Conservation (phyloP, 2,329 filamentous ascomycete genomes). For the Diaporthe sp. region DNA sequence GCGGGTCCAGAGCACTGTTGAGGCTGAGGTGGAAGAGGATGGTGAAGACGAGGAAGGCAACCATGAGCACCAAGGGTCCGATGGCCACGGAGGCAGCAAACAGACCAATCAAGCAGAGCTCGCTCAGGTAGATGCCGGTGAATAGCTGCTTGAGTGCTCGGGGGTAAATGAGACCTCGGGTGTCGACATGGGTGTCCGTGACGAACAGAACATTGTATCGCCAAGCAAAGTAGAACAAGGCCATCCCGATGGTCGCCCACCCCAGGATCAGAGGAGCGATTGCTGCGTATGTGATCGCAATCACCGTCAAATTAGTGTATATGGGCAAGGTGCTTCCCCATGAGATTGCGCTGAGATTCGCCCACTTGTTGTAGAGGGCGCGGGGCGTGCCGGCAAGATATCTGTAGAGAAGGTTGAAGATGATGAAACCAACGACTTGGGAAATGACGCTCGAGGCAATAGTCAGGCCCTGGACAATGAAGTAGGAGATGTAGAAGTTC, state of each 20-base stretch:
- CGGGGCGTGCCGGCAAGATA: constrained; percentile 82
- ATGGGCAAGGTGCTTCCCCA: constrained; percentile 88
- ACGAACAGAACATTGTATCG: constrained; percentile 93
- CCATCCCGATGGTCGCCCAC: constrained; percentile 83
- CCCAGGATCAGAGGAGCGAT: constrained; percentile 88
- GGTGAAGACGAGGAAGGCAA: constrained; percentile 80
- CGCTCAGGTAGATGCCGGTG: constrained; percentile 83
- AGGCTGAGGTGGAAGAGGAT: constrained; percentile 80
- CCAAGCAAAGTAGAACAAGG: constrained; percentile 87
- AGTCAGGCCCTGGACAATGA: constrained; percentile 89
- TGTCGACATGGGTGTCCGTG: constrained; percentile 83
- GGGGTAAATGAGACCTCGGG: constrained; percentile 87
- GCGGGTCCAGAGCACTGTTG: constrained; percentile 77
- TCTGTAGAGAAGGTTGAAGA: constrained; percentile 80
- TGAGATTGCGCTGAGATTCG: constrained; percentile 75
- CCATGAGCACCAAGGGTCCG: constrained; percentile 79
- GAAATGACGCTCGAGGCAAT: constrained; percentile 80
- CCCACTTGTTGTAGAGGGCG: constrained; percentile 83
- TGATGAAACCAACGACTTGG: constrained; percentile 75
- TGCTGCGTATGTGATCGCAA: constrained; percentile 85
- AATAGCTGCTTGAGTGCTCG: constrained; percentile 89
- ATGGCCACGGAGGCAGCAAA: constrained; percentile 77
- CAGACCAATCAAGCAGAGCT: constrained; percentile 85
- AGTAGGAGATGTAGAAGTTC: constrained; percentile 96
- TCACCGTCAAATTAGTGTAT: constrained; percentile 83